These are phyloP conservation scores for Arthrobotrys pseudoclavata DNA, from an alignment of 2,329 filamentous ascomycete genomes.

Conservation along the genomic window DNA sequence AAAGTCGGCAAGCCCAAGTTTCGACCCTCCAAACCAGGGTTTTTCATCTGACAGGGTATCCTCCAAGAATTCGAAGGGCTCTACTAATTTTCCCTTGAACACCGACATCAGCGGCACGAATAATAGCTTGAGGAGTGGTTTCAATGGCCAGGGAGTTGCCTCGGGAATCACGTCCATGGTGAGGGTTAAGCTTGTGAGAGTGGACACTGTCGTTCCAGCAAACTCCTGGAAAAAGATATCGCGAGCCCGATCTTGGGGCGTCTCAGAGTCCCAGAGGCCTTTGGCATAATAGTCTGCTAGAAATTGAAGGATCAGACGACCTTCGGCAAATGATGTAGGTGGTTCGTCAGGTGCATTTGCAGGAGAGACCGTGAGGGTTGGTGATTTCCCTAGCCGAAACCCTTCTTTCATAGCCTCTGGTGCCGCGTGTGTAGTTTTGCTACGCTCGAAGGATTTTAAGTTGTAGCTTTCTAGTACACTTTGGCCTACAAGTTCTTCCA, in stretches of 20 bases:
- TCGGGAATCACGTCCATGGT: constrained; percentile 49
- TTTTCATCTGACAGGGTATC: constrained; percentile 46
- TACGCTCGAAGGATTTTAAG: constrained; percentile 36
- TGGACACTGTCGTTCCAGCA: constrained; percentile 31
- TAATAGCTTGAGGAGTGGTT: constrained; percentile 35
- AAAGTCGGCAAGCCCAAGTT: constrained; percentile 50
- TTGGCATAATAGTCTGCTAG: constrained; percentile 44
- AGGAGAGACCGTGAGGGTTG: constrained; percentile 44
- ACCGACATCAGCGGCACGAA: constrained; percentile 39
- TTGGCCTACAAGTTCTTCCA: constrained; percentile 47
- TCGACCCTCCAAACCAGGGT: constrained; percentile 51
- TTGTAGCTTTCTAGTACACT: constrained; percentile 48
- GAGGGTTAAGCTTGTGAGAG: constrained; percentile 27
- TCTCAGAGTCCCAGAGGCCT: constrained; percentile 33
- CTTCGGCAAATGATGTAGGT: constrained; percentile 48
- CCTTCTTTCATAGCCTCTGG: constrained; percentile 55
- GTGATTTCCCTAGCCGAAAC: constrained; percentile 47
- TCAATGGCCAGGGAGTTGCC: constrained; percentile 50
- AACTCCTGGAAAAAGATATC: constrained; percentile 52
- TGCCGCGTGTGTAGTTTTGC: constrained; percentile 17
- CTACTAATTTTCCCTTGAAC: constrained; percentile 29
- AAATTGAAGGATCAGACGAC: constrained; percentile 49
- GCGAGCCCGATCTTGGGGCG: constrained; percentile 34
- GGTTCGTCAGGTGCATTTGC: constrained; percentile 46
- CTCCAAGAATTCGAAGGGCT: constrained; percentile 41